phyloP scores from a whole-genome alignment of 1,284 basidiomycete genomes.

The Boletellus deceptivus region DNA sequence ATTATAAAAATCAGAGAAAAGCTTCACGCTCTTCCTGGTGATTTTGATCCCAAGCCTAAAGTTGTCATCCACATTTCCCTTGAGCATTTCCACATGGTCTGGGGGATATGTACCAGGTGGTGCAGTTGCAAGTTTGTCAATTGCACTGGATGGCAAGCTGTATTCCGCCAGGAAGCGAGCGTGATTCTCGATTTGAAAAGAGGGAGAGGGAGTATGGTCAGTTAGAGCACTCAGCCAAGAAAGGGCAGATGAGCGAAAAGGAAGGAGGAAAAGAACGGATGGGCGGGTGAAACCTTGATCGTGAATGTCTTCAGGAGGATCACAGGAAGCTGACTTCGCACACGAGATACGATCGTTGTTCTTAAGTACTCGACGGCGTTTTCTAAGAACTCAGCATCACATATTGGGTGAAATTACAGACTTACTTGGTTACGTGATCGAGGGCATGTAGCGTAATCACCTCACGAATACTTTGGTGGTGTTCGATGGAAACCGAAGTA shows the following conservation, averaged over 20 bases:
- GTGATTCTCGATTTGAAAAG: conserved; percentile 83
- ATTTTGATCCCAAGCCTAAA: conserved; percentile 93
- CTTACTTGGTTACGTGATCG: conserved; percentile 85
- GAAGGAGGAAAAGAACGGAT: conserved; percentile 87
- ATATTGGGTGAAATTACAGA: not conserved
- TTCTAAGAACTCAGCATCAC: conserved; percentile 50
- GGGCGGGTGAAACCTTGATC: conserved; percentile 99
- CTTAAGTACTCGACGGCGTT: conserved; percentile 88
- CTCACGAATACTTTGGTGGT: conserved; percentile 56
- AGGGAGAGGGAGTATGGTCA: conserved; percentile 66
- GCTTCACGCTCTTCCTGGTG: conserved; percentile 84
- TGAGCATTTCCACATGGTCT: conserved; percentile 93
- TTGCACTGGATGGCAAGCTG: conserved; percentile 71
- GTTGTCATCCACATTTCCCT: conserved; percentile 96
- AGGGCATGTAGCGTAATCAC: conserved; percentile 73
- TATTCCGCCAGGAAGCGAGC: conserved; percentile 84
- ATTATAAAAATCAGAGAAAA: conserved; percentile 88
- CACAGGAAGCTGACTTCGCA: conserved; percentile 53
- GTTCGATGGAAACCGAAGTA: conserved; percentile 57
- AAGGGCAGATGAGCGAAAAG: conserved; percentile 88
- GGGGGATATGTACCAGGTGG: conserved; percentile 76
- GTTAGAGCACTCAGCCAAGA: conserved; percentile 74
- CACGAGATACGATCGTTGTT: conserved; percentile 89
- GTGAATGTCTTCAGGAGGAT: conserved; percentile 72
- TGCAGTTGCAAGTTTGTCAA: conserved; percentile 80